These are phyloP conservation scores for Globisporangium takayamanum DNA, from an alignment of 352 stramenopile species.

Conservation along the genomic window DNA sequence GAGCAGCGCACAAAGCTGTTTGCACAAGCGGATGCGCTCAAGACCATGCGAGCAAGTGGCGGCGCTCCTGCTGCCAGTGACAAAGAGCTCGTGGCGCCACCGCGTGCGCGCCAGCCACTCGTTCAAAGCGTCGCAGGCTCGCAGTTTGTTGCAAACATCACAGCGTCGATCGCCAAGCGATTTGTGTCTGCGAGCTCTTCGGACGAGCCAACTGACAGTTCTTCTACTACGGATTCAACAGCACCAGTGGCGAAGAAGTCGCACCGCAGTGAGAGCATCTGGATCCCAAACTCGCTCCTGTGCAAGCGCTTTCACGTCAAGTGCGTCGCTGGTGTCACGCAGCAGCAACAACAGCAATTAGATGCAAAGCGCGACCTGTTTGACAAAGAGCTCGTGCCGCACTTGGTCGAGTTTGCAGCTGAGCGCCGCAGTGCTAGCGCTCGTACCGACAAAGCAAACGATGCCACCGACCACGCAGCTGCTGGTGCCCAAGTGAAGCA, in stretches of 20 bases:
- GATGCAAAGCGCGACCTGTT: conserved; percentile 47
- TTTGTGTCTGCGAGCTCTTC: conserved; percentile 50
- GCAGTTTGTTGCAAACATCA: conserved; percentile 68
- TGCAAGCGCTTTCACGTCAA: conserved; percentile 84
- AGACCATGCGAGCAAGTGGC: no score
- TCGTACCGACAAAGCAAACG: background rate
- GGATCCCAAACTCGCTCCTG: conserved; percentile 60
- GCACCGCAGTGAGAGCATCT: conserved; percentile 40
- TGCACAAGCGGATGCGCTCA: no score
- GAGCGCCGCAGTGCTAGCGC: conserved; percentile 13
- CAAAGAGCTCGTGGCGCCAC: background rate
- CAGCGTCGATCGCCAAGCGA: conserved; percentile 74
- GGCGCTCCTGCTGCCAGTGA: no score
- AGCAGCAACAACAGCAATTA: conserved; percentile 12
- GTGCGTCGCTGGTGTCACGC: conserved; percentile 26
- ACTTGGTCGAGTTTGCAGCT: conserved; percentile 60
- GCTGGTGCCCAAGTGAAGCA: background rate
- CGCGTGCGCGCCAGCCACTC: conserved; percentile 28
- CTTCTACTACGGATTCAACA: background rate
- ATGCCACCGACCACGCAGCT: background rate
- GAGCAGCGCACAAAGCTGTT: conserved; percentile 44
- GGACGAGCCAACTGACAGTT: conserved; percentile 6
- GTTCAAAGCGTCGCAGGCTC: conserved; percentile 22
- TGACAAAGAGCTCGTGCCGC: conserved; percentile 60
- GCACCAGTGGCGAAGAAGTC: conserved; percentile 26